These are phyloP conservation scores for Clarireedia monteithiana DNA, from an alignment of 2,329 filamentous ascomycete genomes.

Conservation along the genomic window DNA sequence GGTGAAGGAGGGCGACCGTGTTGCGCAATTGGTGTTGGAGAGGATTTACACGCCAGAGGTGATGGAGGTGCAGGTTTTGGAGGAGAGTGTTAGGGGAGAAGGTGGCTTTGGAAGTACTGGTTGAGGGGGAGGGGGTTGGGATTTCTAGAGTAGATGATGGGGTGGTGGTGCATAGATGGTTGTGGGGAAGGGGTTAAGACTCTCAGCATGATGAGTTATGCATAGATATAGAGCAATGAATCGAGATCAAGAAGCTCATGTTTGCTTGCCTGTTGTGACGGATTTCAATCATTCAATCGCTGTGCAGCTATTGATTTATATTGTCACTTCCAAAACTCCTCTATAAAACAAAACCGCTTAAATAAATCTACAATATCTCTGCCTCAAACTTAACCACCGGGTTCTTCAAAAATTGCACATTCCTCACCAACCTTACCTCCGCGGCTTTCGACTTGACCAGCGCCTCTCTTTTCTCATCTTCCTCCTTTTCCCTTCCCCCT, in stretches of 20 bases:
- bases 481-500: conserved; percentile 32
- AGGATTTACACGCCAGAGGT: conserved; percentile 91
- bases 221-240: not conserved
- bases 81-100: conserved; percentile 82
- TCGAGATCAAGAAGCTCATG: not conserved
- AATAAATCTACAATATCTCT: conserved; percentile 33
- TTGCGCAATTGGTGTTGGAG: conserved; percentile 92
- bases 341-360: not conserved
- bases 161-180: not conserved
- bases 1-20: conserved; percentile 77
- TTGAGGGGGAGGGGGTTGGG: conserved; percentile 12
- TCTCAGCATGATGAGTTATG: not conserved
- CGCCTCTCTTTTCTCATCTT: conserved; percentile 41
- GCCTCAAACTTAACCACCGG: conserved; percentile 60
- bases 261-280: not conserved
- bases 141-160: not conserved
- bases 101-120: conserved; percentile 92
- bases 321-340: not conserved
- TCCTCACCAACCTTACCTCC: conserved; percentile 77
- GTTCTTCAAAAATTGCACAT: conserved; percentile 57
- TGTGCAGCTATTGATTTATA: not conserved
- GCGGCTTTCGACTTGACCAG: conserved; percentile 73
- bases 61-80: conserved; percentile 77
- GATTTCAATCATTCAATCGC: not conserved
- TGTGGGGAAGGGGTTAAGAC: not conserved